Conservation (phyloP, 495 filamentous ascomycete species). For the Aspergillus leporis region DNA sequence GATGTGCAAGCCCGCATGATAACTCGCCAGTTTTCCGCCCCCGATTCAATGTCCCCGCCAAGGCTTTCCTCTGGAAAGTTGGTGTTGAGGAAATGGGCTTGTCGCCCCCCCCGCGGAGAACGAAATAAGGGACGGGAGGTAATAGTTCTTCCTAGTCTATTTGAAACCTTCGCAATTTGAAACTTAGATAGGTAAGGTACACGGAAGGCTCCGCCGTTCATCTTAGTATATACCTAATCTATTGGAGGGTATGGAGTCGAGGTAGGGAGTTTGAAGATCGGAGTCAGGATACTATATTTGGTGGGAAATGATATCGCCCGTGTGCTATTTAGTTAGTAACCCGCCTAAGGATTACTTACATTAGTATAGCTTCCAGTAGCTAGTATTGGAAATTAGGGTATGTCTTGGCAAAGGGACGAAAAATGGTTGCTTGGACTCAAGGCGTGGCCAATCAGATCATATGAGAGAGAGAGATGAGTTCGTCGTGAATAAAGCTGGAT, state of each 20-base stretch:
- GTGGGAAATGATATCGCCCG: neutral
- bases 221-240: neutral
- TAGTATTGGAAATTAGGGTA: slow-evolving; percentile 1
- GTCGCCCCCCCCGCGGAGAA: neutral
- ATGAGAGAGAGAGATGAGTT: neutral
- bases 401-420: neutral
- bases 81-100: no score
- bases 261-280: neutral
- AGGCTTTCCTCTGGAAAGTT: no score
- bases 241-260: no score
- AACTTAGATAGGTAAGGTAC: neutral
- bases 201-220: neutral
- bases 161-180: neutral
- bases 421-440: no score
- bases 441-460: slow-evolving; percentile 1
- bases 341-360: neutral
- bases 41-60: no score
- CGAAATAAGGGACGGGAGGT: neutral
- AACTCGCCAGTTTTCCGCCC: no score
- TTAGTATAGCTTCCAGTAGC: neutral
- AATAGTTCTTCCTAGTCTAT: neutral
- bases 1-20: no score
- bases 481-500: slow-evolving; percentile 1
- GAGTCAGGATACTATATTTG: neutral
- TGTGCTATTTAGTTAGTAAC: neutral